Evolutionary conservation across 2,329 filamentous ascomycete species (phyloP).

Genomic region (Piedraia hortae): DNA sequence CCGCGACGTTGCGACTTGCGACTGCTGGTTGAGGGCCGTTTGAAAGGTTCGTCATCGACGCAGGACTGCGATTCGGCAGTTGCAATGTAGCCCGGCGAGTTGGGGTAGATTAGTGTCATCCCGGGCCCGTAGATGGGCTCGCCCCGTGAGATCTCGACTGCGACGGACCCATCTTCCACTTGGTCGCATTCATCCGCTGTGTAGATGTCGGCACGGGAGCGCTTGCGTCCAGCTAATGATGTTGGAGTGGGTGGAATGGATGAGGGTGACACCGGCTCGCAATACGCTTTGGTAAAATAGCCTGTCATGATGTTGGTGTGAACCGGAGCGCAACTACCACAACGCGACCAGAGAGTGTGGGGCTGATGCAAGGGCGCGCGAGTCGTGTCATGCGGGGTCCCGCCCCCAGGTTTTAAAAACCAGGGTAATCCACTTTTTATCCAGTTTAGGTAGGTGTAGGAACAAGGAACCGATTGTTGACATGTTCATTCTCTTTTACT

Average conservation of each 20-base stretch:
- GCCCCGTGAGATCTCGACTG: slow-evolving; percentile 18
- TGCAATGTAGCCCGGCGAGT: slow-evolving; percentile 24
- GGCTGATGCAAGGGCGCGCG: slow-evolving; percentile 2
- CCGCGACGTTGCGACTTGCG: slow-evolving; percentile 41
- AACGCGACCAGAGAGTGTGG: neutral
- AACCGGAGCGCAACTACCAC: no score
- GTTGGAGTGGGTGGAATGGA: slow-evolving; percentile 7
- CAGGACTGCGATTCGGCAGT: slow-evolving; percentile 39
- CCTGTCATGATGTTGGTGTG: no score
- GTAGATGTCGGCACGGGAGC: slow-evolving; percentile 43
- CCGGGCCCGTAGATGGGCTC: slow-evolving; percentile 44
- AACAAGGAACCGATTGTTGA: no score
- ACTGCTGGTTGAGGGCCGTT: slow-evolving; percentile 28
- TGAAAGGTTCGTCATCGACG: slow-evolving; percentile 40
- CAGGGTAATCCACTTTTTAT: no score
- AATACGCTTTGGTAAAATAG: no score
- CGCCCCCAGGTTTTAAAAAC: no score
- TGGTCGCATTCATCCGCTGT: slow-evolving; percentile 28
- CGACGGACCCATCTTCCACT: slow-evolving; percentile 21
- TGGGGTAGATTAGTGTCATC: slow-evolving; percentile 44
- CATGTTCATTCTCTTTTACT: no score
- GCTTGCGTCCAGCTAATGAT: slow-evolving; percentile 37
- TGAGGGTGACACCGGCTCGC: slow-evolving; percentile 4
- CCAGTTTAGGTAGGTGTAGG: no score
- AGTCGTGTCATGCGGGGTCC: no score